phyloP scores from a whole-genome alignment of 176 grass and related monocot genomes.

The Pontederia paniculata region DNA sequence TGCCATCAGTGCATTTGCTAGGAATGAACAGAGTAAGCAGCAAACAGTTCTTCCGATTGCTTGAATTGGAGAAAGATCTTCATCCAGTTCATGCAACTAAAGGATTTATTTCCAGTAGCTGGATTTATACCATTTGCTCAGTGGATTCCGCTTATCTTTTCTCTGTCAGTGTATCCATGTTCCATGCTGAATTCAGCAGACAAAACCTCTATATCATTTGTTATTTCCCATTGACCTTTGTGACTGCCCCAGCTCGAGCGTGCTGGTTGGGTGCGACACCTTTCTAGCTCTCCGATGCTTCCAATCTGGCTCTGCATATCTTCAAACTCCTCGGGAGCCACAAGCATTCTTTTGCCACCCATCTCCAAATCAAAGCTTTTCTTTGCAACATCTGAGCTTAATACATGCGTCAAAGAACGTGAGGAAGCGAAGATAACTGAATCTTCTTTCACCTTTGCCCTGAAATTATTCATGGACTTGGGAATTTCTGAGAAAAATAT shows the following conservation, averaged over 20 bases:
- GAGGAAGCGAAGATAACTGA: conserved; percentile 23
- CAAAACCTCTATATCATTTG: conserved; percentile 7
- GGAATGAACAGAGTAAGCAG: no score
- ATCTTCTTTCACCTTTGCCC: conserved; percentile 38
- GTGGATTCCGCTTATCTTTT: neutral
- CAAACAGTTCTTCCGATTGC: no score
- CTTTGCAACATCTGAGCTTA: conserved; percentile 35
- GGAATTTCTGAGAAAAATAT: conserved; percentile 52
- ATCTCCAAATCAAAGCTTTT: conserved; percentile 51
- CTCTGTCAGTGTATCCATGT: neutral
- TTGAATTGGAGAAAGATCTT: no score
- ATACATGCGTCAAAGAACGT: conserved; percentile 17
- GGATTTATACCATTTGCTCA: no score
- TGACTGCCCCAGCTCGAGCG: conserved; percentile 32
- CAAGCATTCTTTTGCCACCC: conserved; percentile 32
- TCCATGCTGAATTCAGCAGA: neutral
- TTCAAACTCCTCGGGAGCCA: conserved; percentile 53
- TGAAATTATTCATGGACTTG: conserved; percentile 48
- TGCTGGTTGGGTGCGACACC: conserved; percentile 36
- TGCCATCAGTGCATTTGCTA: no score
- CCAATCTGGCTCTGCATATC: conserved; percentile 57
- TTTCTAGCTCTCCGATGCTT: conserved; percentile 39
- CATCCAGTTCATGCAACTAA: no score
- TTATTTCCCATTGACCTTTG: conserved; percentile 30
- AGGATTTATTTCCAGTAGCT: no score